Conservation (phyloP, 2,329 filamentous ascomycete species). For the Pyrenochaeta sp. region DNA sequence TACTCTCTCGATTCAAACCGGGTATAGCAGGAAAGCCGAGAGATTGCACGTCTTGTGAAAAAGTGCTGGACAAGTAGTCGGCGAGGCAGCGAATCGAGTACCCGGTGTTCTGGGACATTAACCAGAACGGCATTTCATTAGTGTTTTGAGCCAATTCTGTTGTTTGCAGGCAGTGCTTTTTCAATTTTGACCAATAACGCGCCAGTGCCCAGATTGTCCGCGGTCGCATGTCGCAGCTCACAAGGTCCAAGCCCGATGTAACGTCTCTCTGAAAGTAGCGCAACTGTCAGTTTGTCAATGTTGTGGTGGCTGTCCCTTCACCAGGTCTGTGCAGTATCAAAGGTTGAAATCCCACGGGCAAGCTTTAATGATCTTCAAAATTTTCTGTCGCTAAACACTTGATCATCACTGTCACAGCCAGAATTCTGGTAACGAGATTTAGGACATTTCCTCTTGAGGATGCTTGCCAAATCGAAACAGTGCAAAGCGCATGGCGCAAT, state of each 20-base stretch:
- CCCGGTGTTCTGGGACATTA: slow-evolving; percentile 22
- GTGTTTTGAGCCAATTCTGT: slow-evolving; percentile 12
- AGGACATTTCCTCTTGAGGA: slow-evolving; percentile 15
- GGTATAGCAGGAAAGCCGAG: slow-evolving; percentile 10
- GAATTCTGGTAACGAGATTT: slow-evolving; percentile 11
- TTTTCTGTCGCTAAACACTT: slow-evolving; percentile 8
- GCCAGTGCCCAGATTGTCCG: slow-evolving; percentile 3
- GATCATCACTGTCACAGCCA: slow-evolving; percentile 18
- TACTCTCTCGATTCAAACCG: background rate
- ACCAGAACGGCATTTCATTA: slow-evolving; percentile 11
- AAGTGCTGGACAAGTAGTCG: slow-evolving; percentile 17
- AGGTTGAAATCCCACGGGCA: slow-evolving; percentile 15
- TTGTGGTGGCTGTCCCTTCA: slow-evolving; percentile 19
- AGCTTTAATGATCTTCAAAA: slow-evolving; percentile 10
- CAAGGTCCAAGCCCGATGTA: slow-evolving; percentile 24
- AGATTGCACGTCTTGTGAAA: slow-evolving; percentile 6
- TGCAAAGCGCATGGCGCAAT: slow-evolving; percentile 19
- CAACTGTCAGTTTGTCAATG: slow-evolving; percentile 20
- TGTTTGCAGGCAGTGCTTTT: slow-evolving; percentile 23
- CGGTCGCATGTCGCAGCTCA: slow-evolving; percentile 12
- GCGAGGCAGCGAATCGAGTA: slow-evolving; percentile 28
- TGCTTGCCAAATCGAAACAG: slow-evolving; percentile 17
- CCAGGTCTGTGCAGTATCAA: slow-evolving; percentile 17
- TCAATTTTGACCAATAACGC: slow-evolving; percentile 21
- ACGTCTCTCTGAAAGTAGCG: slow-evolving; percentile 28